Conservation (phyloP, 164 flowering plant genomes). For the Cinnamomum chago region DNA sequence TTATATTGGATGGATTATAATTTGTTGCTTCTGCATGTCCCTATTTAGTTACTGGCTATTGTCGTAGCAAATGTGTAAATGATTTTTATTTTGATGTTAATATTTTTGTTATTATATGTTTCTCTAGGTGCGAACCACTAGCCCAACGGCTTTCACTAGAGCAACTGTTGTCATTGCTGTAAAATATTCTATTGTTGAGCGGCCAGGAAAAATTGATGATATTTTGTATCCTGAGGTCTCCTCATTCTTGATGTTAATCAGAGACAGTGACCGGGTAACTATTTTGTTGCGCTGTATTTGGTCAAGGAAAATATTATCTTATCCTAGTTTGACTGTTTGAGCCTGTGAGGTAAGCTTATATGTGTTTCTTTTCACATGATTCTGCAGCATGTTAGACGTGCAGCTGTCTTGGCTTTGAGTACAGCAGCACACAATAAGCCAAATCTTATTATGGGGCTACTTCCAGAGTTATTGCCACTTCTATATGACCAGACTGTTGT, state of each 20-base stretch:
- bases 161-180: conserved; percentile 96
- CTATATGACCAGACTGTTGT: conserved; percentile 94
- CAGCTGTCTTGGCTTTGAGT: conserved; percentile 94
- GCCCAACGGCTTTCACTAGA: conserved; percentile 88
- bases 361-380: background rate
- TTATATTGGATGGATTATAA: background rate
- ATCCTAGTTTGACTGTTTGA: background rate
- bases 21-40: background rate
- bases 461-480: conserved; percentile 88
- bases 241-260: conserved; percentile 89
- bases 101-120: background rate
- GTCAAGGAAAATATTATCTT: background rate
- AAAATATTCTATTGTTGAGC: conserved; percentile 92
- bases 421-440: conserved; percentile 99
- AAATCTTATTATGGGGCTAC: conserved; percentile 83
- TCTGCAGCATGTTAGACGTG: conserved; percentile 97
- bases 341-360: background rate
- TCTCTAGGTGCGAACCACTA: conserved; percentile 64
- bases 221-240: conserved; percentile 84
- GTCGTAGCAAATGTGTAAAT: background rate
- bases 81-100: background rate
- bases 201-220: conserved; percentile 94
- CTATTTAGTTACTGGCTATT: background rate
- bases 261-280: conserved; percentile 85
- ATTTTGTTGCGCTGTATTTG: background rate